Evolutionary conservation across 805 yeast genomes (phyloP), one percentile per base, ranked within the genome.

Genomic region (Starmerella bombi): DNA sequence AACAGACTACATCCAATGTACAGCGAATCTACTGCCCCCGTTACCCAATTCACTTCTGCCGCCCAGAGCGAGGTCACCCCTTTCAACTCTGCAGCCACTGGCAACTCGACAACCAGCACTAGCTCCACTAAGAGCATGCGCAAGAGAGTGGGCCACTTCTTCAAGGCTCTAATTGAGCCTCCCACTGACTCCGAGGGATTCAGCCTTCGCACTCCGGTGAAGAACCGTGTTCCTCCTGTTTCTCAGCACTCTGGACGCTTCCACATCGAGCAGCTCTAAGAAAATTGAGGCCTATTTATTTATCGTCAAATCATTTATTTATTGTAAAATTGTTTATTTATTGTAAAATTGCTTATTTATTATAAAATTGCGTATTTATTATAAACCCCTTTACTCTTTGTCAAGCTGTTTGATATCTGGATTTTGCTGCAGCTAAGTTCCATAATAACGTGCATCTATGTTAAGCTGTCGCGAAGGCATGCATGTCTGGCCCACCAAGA

Each of bases 361-460:
- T 8, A 23, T 23, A 23, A 8, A 23, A 23, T 23, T 8, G 7
- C 27, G n/a, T 8, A 23, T 23, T 23, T 12, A 23, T 23, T 8
- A 23, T 8, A 23, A 23, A 23, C 12, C n/a, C n/a, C n/a, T n/a
- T n/a, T n/a, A n/a, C n/a, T n/a, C n/a, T n/a, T n/a, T n/a, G n/a
- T n/a, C n/a, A n/a, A n/a, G n/a, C n/a, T n/a, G n/a, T n/a, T n/a
- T n/a, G n/a, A n/a, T n/a, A n/a, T n/a, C n/a, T n/a, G n/a, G n/a
- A n/a, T n/a, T n/a, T n/a, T n/a, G n/a, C n/a, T n/a, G n/a, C n/a
- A n/a, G n/a, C 27, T 23, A 49, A 4, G 85, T 75, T 5, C 95
- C 94, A 58, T 78, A 85, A 57, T 85, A 85, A 43, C 71, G 66
- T 9, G 77, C 61, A 58, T 84, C 95, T 21, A 85, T 67, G 54